Percentiles rank a stretch among this genome's conserved stretches.
Evolutionary conservation across 1,139 yeast genomes (phyloP).

Genomic region (Blastobotrys capitulatus): DNA sequence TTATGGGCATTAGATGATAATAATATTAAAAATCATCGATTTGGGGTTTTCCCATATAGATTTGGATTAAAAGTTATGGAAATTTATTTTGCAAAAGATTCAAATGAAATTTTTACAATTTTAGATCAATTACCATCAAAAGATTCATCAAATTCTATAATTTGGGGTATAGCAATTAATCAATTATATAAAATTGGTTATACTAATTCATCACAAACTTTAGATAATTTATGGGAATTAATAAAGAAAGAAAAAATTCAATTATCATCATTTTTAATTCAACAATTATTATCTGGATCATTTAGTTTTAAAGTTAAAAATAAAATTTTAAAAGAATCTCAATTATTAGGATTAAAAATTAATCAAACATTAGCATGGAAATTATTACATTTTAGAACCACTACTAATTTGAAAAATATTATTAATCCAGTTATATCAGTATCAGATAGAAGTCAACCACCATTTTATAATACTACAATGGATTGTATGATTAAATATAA

Average conservation of each 20-base stretch:
- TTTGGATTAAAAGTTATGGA: slow-evolving; percentile 21
- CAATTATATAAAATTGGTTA: slow-evolving; percentile 20
- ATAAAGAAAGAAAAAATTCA: slow-evolving; percentile 13
- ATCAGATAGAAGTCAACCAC: neutral
- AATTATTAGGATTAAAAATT: neutral
- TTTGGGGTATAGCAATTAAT: slow-evolving; percentile 25
- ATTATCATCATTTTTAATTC: slow-evolving; percentile 20
- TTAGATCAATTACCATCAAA: slow-evolving; percentile 12
- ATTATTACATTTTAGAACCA: neutral
- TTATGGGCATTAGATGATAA: slow-evolving; percentile 12
- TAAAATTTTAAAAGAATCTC: neutral
- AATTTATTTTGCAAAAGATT: slow-evolving; percentile 16
- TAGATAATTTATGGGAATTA: slow-evolving; percentile 21
- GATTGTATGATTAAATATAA: neutral
- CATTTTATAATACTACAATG: slow-evolving; percentile 13
- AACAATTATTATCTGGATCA: slow-evolving; percentile 14
- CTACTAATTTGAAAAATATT: neutral
- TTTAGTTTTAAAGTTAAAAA: neutral
- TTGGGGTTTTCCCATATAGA: slow-evolving; percentile 24
- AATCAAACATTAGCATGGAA: neutral
- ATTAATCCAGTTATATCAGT: neutral
- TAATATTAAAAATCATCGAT: slow-evolving; percentile 8
- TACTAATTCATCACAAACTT: slow-evolving; percentile 15
- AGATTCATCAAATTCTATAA: slow-evolving; percentile 15
- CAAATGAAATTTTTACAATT: slow-evolving; percentile 15